phyloP scores from a whole-genome alignment of 306 rosid species.

The Corylus avellana region DNA sequence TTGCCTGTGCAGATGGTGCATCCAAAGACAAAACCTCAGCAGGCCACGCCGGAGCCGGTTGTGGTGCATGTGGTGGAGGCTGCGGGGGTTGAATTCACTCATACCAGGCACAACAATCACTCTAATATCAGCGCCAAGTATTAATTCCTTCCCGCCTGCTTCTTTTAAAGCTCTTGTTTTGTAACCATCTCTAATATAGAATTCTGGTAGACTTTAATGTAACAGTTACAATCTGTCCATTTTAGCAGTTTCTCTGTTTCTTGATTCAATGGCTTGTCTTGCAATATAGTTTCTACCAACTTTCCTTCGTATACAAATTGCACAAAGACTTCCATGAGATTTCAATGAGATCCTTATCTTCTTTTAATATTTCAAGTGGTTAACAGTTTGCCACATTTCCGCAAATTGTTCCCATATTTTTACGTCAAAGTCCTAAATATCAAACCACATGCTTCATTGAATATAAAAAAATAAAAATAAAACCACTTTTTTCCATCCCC shows the following conservation, averaged over 20 bases:
- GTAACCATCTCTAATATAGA: no score
- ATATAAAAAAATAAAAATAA: no score
- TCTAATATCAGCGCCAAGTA: not conserved
- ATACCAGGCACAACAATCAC: not conserved
- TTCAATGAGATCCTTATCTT: not conserved
- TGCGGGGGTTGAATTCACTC: constrained; percentile 48
- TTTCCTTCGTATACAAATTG: not conserved
- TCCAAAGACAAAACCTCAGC: constrained; percentile 47
- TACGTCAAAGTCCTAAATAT: no score
- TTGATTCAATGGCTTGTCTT: not conserved
- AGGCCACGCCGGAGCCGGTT: constrained; percentile 32
- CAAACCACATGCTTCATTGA: not conserved
- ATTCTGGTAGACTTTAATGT: no score
- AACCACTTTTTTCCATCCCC: not conserved
- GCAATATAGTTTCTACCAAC: not conserved
- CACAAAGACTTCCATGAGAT: not conserved
- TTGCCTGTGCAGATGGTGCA: constrained; percentile 68
- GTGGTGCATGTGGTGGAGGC: constrained; percentile 48
- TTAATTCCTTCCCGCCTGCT: no score
- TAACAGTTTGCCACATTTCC: not conserved
- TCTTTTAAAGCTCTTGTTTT: not conserved
- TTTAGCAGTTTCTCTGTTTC: not conserved
- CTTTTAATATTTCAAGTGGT: not conserved
- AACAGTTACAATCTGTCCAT: no score
- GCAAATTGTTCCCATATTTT: not conserved